Conservation (phyloP, 2,329 filamentous ascomycete genomes). For the Colletotrichum viniferum region DNA sequence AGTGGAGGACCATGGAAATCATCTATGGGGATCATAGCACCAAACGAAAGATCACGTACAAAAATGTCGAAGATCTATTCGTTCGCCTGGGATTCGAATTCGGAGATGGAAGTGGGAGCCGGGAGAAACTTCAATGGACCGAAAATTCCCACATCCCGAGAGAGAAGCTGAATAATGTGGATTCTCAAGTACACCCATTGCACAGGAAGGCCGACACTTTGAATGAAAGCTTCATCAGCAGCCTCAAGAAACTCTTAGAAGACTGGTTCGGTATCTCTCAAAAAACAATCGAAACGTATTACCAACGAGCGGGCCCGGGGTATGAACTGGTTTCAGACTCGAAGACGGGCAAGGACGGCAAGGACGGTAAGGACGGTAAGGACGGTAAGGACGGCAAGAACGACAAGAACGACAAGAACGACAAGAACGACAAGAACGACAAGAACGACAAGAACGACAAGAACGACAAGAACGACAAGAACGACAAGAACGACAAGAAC, state of each 20-base stretch:
- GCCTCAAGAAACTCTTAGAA: neutral
- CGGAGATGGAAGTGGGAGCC: neutral
- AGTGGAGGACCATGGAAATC: neutral
- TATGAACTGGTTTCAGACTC: neutral
- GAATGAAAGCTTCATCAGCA: neutral
- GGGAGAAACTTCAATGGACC: neutral
- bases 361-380: neutral
- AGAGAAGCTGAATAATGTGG: neutral
- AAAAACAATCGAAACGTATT: neutral
- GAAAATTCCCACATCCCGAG: neutral
- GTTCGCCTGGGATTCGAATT: neutral
- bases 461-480: no score
- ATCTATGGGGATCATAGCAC: neutral
- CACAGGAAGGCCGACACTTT: neutral
- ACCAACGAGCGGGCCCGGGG: neutral
- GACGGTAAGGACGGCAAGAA: no score
- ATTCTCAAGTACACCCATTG: neutral
- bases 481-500: no score
- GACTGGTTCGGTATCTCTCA: neutral
- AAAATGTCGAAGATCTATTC: neutral
- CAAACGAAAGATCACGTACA: neutral
- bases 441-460: no score
- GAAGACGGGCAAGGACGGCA: neutral
- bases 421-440: no score
- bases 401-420: no score